phyloP scores from a whole-genome alignment of 352 stramenopile species.

The Globisporangium paroecandrum region DNA sequence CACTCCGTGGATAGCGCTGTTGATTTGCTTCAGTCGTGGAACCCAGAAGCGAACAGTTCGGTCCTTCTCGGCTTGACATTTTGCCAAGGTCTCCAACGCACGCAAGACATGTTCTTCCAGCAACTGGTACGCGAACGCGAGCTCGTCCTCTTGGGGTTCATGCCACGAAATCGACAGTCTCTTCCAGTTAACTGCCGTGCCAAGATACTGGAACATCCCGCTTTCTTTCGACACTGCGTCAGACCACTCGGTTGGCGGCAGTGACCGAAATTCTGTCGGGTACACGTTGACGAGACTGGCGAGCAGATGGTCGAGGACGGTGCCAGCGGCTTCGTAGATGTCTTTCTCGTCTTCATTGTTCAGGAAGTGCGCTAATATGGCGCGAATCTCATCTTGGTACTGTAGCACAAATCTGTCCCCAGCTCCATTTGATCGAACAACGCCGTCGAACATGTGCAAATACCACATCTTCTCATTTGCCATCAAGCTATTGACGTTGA shows the following conservation, averaged over 20 bases:
- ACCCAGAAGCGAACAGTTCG: slow-evolving; percentile 46
- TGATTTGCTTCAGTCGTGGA: slow-evolving; percentile 42
- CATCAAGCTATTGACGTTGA: slow-evolving; percentile 39
- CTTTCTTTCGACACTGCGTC: slow-evolving; percentile 34
- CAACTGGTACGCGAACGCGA: slow-evolving; percentile 49
- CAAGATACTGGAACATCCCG: slow-evolving; percentile 63
- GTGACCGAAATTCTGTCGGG: slow-evolving; percentile 55
- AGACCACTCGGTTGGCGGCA: slow-evolving; percentile 43
- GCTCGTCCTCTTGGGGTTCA: slow-evolving; percentile 50
- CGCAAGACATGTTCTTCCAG: slow-evolving; percentile 47
- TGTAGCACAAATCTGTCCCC: slow-evolving; percentile 28
- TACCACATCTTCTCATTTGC: slow-evolving; percentile 68
- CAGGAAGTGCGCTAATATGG: slow-evolving; percentile 44
- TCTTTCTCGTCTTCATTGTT: slow-evolving; percentile 49
- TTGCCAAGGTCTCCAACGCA: slow-evolving; percentile 27
- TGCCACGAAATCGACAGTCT: slow-evolving; percentile 54
- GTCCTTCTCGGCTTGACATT: slow-evolving; percentile 24
- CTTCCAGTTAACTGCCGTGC: slow-evolving; percentile 47
- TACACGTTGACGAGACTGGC: slow-evolving; percentile 47
- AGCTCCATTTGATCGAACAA: slow-evolving; percentile 40
- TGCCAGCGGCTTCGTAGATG: slow-evolving; percentile 45
- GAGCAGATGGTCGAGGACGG: slow-evolving; percentile 45
- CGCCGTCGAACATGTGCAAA: slow-evolving; percentile 50
- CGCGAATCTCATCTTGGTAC: slow-evolving; percentile 35
- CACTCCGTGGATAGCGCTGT: slow-evolving; percentile 39